These are phyloP conservation scores for Sambucus nigra DNA, from an alignment of 129 eudicot species.

Conservation along the genomic window DNA sequence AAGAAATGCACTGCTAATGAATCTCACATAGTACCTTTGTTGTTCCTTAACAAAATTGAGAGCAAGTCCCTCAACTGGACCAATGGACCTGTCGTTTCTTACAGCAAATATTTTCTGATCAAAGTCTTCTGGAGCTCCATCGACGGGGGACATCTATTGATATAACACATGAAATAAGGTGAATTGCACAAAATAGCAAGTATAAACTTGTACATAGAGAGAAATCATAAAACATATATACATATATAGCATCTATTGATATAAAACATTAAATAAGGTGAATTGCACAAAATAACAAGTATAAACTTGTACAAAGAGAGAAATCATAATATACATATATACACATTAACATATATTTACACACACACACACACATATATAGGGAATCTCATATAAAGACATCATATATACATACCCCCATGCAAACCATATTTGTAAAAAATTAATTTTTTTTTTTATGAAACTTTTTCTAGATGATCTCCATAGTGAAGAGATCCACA, in stretches of 20 bases:
- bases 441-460: no score
- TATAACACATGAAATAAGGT: neutral
- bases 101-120: conserved; percentile 89
- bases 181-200: neutral
- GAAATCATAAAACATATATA: no score
- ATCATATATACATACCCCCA: no score
- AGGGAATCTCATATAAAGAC: no score
- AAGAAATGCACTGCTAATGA: neutral
- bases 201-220: no score
- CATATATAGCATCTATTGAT: conserved; percentile 51
- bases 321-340: no score
- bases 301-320: no score
- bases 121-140: conserved; percentile 94
- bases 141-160: conserved; percentile 78
- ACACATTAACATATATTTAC: neutral
- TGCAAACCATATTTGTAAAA: no score
- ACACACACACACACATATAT: neutral
- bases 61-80: conserved; percentile 64
- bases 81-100: conserved; percentile 47
- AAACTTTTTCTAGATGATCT: no score
- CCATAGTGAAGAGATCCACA: no score
- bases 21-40: conserved; percentile 49
- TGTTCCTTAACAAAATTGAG: conserved; percentile 73
- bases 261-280: neutral
- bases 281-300: neutral